phyloP scores from a whole-genome alignment of 768 basidiomycete genomes.

The Dentipellis fragilis region DNA sequence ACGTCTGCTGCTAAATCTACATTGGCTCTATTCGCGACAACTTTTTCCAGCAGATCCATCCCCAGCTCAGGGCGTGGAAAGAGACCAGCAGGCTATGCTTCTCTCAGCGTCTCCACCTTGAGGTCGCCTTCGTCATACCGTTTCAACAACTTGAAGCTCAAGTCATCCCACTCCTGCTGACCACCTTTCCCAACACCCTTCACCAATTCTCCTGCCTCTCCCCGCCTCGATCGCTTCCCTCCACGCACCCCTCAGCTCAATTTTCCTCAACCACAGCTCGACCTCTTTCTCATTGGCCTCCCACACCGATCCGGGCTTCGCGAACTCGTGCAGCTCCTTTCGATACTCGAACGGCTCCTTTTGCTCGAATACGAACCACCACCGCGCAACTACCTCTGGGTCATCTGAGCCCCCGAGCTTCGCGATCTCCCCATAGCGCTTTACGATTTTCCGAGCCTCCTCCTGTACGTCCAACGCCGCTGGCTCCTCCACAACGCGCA shows the following conservation, averaged over 20 bases:
- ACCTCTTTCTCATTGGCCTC: constrained; percentile 47
- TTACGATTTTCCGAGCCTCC: constrained; percentile 38
- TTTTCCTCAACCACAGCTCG: constrained; percentile 41
- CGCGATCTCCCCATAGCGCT: constrained; percentile 20
- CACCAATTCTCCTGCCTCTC: constrained; percentile 52
- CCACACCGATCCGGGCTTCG: constrained; percentile 21
- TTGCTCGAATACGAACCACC: constrained; percentile 44
- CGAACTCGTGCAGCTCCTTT: constrained; percentile 44
- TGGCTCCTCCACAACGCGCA: constrained; percentile 45
- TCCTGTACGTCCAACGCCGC: constrained; percentile 34
- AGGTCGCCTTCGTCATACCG: constrained; percentile 15
- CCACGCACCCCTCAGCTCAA: constrained; percentile 46
- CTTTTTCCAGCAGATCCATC: too few species aligned
- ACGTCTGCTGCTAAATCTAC: too few species aligned
- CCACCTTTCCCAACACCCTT: constrained; percentile 49
- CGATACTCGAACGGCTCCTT: constrained; percentile 62
- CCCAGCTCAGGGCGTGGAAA: too few species aligned
- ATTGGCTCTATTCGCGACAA: too few species aligned
- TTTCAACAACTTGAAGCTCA: constrained; percentile 27
- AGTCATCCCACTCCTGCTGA: constrained; percentile 49
- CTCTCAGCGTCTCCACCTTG: not conserved
- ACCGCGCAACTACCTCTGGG: constrained; percentile 34
- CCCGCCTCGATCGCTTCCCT: constrained; percentile 39
- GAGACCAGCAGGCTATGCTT: not conserved
- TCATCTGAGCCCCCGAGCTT: constrained; percentile 18